Conservation (phyloP, 495 filamentous ascomycete genomes). For the Mycothermus thermophilus region DNA sequence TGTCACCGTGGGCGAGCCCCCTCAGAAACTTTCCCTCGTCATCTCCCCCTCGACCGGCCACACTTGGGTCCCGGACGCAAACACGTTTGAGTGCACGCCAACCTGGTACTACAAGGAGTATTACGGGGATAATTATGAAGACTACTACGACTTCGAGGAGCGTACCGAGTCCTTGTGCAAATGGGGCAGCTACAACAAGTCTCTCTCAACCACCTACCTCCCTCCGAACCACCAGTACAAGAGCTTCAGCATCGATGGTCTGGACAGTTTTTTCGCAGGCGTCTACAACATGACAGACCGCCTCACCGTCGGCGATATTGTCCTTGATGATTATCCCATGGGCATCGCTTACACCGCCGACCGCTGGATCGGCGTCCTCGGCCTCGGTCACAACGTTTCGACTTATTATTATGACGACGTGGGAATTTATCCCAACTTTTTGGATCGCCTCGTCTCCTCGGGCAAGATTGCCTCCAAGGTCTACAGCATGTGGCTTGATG, state of each 20-base stretch:
- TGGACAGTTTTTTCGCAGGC: constrained; percentile 45
- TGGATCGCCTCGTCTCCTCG: constrained; percentile 47
- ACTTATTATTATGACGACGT: constrained; percentile 22
- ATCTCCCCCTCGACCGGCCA: constrained; percentile 60
- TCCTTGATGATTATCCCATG: constrained; percentile 53
- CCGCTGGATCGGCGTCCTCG: constrained; percentile 56
- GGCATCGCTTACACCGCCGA: constrained; percentile 50
- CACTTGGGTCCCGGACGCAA: constrained; percentile 53
- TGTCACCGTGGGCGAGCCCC: constrained; percentile 48
- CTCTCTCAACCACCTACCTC: constrained; percentile 51
- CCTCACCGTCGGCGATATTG: constrained; percentile 46
- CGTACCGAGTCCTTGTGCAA: constrained; percentile 2
- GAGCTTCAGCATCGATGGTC: constrained; percentile 57
- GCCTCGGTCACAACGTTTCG: constrained; percentile 59
- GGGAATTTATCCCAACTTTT: constrained; percentile 52
- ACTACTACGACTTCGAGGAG: constrained; percentile 6
- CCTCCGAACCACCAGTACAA: constrained; percentile 32
- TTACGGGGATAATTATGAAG: too few relatives aligned
- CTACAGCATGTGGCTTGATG: constrained; percentile 73
- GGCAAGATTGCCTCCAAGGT: constrained; percentile 56
- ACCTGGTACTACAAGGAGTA: constrained; percentile 11
- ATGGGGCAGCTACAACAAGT: constrained; percentile 36
- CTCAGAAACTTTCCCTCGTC: constrained; percentile 42
- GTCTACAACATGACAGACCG: constrained; percentile 64
- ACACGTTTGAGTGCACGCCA: constrained; percentile 36